Evolutionary conservation across 106 monocot species (phyloP), one percentile per base, ranked within the genome.

Genomic region (Dendrobium chrysotoxum): DNA sequence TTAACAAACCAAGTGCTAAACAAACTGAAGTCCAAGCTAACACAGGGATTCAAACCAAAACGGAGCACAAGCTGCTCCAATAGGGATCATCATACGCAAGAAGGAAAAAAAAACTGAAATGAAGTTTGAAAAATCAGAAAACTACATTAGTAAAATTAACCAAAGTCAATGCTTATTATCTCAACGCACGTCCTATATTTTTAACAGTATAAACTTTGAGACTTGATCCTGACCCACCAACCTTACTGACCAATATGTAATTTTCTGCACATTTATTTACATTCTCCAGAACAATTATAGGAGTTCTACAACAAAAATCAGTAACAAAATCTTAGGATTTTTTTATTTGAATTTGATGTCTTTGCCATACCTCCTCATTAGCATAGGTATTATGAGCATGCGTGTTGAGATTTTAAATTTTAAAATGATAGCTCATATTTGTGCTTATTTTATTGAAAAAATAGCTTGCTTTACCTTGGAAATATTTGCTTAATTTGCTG

Each of bases 331-430:
- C 64, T 25, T 65, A 65, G 21, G 61, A 7, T 25, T 65, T 7
- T 65, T 65, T 65, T 1, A 65, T 50, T 50, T 50, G 26, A 6
- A 23, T 65, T 26, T 65, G 64, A 65, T 65, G 25, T 65, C 26
- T 26, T 65, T 25, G 1, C 25, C 23, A 25, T 65, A 26, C 64
- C 64, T 26, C 64, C 64, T 23, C 11, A 25, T 65, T 7, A 64
- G 64, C 64, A 65, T 65, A 23, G 26, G 64, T 25, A n/a, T 65
- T 65, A 65, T 65, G 64, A 65, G 7, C 64, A 65, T 65, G 64
- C 1, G 64, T 65, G 26, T 26, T 65, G 25, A 64, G 64, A 64
- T 65, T 65, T 65, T 50, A 26, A 65, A 65, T 65, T 25, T 26
- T 7, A 65, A 15, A 26, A 7, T 11, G 15, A 50, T 15, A 50